Evolutionary conservation across 1,284 basidiomycete genomes (phyloP).

Genomic region (Kalmanozyma brasiliensis): DNA sequence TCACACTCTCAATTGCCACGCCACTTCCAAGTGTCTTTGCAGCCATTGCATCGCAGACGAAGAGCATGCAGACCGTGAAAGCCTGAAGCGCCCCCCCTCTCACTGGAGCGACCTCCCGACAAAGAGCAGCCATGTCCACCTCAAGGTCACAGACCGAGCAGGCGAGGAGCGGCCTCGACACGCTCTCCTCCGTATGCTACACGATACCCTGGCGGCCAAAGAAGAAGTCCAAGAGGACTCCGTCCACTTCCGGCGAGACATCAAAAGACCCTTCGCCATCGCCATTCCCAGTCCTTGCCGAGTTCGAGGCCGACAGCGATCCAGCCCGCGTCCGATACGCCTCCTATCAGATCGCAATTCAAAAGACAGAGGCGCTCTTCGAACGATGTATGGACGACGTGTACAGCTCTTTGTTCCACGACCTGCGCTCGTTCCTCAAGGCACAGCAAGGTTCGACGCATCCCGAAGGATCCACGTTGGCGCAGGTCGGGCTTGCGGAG

Average conservation of each 20-base stretch:
- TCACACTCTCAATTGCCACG: too few species aligned
- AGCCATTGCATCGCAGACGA: too few species aligned
- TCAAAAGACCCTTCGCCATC: slow-evolving; percentile 3
- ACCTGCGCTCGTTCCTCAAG: slow-evolving; percentile 32
- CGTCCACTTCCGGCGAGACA: not conserved
- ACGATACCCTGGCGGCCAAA: slow-evolving; percentile 46
- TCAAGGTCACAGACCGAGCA: slow-evolving; percentile 15
- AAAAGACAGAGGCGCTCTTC: slow-evolving; percentile 31
- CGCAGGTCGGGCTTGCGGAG: slow-evolving; percentile 6
- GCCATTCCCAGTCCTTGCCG: slow-evolving; percentile 33
- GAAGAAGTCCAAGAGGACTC: slow-evolving; percentile 18
- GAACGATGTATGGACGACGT: slow-evolving; percentile 32
- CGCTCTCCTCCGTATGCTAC: slow-evolving; percentile 44
- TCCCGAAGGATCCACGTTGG: not conserved
- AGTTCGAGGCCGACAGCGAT: slow-evolving; percentile 36
- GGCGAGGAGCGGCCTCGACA: slow-evolving; percentile 26
- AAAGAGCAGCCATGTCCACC: slow-evolving; percentile 15
- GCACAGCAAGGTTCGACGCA: not conserved
- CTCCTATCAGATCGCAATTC: slow-evolving; percentile 36
- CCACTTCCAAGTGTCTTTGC: too few species aligned
- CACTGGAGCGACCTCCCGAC: not conserved
- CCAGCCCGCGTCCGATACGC: slow-evolving; percentile 34
- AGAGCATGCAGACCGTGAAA: too few species aligned
- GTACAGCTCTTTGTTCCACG: slow-evolving; percentile 31
- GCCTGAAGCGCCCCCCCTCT: not conserved